Percentiles rank a stretch among this genome's conserved stretches.
Conservation (phyloP, 208 protist species). For the Naegleria lovaniensis region DNA sequence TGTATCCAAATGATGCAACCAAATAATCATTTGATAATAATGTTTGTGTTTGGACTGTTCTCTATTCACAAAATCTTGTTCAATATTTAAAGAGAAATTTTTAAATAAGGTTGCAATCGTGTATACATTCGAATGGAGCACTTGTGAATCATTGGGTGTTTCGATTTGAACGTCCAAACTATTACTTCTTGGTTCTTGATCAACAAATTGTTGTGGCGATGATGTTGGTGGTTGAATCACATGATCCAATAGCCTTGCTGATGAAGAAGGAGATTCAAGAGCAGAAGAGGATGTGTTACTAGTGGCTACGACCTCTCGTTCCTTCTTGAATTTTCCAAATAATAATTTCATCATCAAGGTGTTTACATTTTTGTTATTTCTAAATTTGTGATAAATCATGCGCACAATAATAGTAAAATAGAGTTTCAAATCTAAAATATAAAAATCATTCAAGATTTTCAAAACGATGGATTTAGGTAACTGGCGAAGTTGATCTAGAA, state of each 20-base stretch:
- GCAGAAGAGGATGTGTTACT: background rate
- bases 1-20: background rate
- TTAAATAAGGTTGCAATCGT: background rate
- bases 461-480: background rate
- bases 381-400: background rate
- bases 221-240: background rate
- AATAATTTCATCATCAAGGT: background rate
- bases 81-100: background rate
- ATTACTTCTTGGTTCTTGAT: background rate
- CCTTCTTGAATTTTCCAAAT: background rate
- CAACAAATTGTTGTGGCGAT: background rate
- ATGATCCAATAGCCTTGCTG: background rate
- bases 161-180: background rate
- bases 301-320: background rate
- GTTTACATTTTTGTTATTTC: background rate
- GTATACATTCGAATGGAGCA: background rate
- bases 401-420: background rate
- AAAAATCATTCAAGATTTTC: background rate
- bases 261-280: background rate
- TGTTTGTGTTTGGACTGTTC: background rate
- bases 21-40: background rate
- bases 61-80: background rate
- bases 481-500: background rate
- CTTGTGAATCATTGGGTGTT: background rate
- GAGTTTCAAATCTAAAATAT: background rate